Evolutionary conservation across 75 land plant genomes (phyloP).

Genomic region (Pseudotsuga menziesii): DNA sequence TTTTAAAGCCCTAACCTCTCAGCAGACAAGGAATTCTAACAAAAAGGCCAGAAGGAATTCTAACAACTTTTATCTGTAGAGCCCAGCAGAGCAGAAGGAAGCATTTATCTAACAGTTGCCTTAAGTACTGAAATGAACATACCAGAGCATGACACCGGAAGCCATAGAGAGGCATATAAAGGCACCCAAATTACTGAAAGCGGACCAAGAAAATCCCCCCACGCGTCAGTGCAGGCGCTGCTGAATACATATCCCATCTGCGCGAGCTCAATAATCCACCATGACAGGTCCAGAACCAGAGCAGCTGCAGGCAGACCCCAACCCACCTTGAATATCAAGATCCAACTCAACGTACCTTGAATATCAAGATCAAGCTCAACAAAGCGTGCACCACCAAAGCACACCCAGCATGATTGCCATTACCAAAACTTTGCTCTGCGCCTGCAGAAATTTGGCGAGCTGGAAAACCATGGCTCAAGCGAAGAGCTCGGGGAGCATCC

Average conservation of each 20-base stretch:
- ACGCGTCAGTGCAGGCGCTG: slow-evolving; percentile 10
- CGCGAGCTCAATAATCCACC: slow-evolving; percentile 15
- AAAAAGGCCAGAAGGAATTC: no score
- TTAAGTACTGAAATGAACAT: not conserved
- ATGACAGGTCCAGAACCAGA: slow-evolving; percentile 13
- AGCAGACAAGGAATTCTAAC: no score
- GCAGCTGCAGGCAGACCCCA: slow-evolving; percentile 24
- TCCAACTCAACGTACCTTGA: no score
- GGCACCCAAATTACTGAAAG: slow-evolving; percentile 9
- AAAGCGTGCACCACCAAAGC: slow-evolving; percentile 13
- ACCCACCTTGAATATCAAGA: slow-evolving; percentile 13
- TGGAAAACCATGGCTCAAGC: slow-evolving; percentile 67
- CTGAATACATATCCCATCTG: slow-evolving; percentile 12
- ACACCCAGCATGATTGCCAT: slow-evolving; percentile 16
- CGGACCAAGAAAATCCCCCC: slow-evolving; percentile 20
- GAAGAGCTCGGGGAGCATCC: slow-evolving; percentile 64
- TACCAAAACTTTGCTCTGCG: slow-evolving; percentile 21
- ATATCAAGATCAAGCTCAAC: no score
- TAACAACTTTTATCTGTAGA: no score
- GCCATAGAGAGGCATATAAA: slow-evolving; percentile 17
- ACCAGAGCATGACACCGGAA: slow-evolving; percentile 26
- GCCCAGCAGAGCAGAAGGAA: no score
- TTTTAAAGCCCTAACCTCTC: no score
- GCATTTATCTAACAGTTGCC: no score
- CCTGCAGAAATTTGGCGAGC: slow-evolving; percentile 36